Percentiles rank a stretch among this genome's conserved stretches.
Conservation (phyloP, 202 grass and related monocot genomes). For the Musa balbisiana region DNA sequence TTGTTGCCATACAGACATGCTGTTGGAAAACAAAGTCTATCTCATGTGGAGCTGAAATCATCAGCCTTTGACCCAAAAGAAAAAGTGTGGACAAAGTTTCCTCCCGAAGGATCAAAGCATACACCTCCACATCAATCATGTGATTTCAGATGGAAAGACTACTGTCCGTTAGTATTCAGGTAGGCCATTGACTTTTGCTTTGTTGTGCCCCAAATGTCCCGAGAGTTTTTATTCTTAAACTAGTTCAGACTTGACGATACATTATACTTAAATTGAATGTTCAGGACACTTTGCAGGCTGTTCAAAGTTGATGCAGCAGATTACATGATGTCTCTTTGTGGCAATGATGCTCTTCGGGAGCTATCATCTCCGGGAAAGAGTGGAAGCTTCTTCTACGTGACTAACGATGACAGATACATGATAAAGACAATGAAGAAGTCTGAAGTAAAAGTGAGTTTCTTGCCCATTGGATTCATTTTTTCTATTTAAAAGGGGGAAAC, state of each 20-base stretch:
- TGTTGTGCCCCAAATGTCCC: neutral
- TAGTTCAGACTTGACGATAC: neutral
- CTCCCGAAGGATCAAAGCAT: slow-evolving; percentile 79
- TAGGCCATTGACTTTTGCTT: slow-evolving; percentile 2
- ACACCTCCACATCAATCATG: slow-evolving; percentile 86
- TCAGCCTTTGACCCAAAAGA: slow-evolving; percentile 83
- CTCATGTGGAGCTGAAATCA: slow-evolving; percentile 68
- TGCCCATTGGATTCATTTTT: slow-evolving; percentile 7
- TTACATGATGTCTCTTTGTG: slow-evolving; percentile 97
- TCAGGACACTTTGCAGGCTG: slow-evolving; percentile 77
- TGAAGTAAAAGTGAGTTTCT: slow-evolving; percentile 78
- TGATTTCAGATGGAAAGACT: slow-evolving; percentile 98
- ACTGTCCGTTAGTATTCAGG: slow-evolving; percentile 89
- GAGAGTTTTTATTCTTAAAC: neutral
- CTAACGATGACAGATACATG: slow-evolving; percentile 90
- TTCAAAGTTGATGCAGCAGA: slow-evolving; percentile 97
- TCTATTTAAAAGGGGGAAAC: neutral
- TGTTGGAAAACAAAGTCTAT: slow-evolving; percentile 75
- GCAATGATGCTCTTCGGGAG: slow-evolving; percentile 82
- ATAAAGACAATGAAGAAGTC: slow-evolving; percentile 99
- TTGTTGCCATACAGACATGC: slow-evolving; percentile 47
- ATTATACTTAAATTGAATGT: slow-evolving; percentile 20
- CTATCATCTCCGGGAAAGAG: slow-evolving; percentile 98
- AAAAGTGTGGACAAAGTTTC: slow-evolving; percentile 97
- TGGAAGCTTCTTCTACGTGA: slow-evolving; percentile 97